Base-by-base conservation (phyloP, 129 eudicot species). In the Glebionis coronaria region DNA sequence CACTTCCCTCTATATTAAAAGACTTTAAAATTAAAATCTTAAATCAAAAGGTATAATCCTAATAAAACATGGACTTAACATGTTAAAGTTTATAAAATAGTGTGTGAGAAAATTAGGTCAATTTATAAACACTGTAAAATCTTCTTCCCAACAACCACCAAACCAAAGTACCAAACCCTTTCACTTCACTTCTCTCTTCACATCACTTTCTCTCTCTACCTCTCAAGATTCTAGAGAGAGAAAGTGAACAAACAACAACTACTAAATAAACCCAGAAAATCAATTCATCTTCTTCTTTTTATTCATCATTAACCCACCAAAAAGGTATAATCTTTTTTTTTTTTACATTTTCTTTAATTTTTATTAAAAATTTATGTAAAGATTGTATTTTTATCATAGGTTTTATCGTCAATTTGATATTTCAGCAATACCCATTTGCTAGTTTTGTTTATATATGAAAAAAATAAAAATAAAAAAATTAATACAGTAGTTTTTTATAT, bases 201-300 rank as follows among this genome's bases (percentile, higher is more conserved):
- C 55, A 46, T 25, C 66, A 3, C 38, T 50, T 54, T 74, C 68
- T 67, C 73, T 67, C 68, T 67, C 73, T 47, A 74, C 23, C 52
- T 35, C 42, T 35, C 42, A 75, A 67, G 69, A 67, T 75, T 75
- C 14, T 75, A 75, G 63, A 67, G 74, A 75, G 69, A 75, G 69
- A 75, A 50, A 73, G 60, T 29, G 51, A 73, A 3, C 53, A 21
- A 74, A 66, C 44, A 51, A 66, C 53, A 51, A 55, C 12, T 60
- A 2, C 42, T 7, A 35, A 35, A 35, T 7, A 35, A 29, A 45
- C 21, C 2, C 19, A 56, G 53, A 5, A 49, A 12, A 67, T 47
- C 23, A 23, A 15, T 59, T 49, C 45, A 35, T 35, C 42, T 35
- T 35, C 42, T 35, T 7, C 7, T 35, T 29, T 74, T 44, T 74